Percentiles rank a stretch among this genome's conserved stretches.
Evolutionary conservation across 441 rosid genomes (phyloP).

Genomic region (Erodium texanum): DNA sequence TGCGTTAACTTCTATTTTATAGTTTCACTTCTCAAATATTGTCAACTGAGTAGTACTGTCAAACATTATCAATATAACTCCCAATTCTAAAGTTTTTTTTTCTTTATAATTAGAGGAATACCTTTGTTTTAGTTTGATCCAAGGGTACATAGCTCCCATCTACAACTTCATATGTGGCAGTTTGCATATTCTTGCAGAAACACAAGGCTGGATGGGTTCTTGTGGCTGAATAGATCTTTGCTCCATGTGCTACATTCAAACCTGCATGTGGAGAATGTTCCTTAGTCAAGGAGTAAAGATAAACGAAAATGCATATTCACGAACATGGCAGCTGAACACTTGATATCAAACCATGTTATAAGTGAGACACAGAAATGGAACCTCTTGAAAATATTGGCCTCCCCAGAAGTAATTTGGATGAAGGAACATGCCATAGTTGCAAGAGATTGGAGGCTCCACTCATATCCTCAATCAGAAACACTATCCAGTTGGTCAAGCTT

Average conservation of each 20-base stretch:
- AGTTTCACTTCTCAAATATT: background rate
- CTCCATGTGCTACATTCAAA: constrained; percentile 9
- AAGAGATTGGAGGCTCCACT: constrained; percentile 21
- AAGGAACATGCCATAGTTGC: constrained; percentile 28
- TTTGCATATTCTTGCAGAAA: constrained; percentile 45
- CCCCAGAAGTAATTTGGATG: constrained; percentile 17
- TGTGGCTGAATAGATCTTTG: constrained; percentile 11
- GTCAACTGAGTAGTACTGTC: background rate
- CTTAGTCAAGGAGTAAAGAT: background rate
- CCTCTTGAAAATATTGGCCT: constrained; percentile 21
- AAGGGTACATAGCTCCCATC: constrained; percentile 52
- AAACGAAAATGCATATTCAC: background rate
- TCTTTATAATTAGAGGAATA: background rate
- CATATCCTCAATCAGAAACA: constrained; percentile 14
- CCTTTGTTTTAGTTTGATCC: constrained; percentile 28
- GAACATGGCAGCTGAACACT: background rate
- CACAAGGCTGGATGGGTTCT: constrained; percentile 22
- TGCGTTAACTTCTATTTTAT: background rate
- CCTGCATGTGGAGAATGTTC: constrained; percentile 16
- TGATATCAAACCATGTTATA: background rate
- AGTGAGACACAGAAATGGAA: background rate
- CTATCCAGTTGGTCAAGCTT: background rate
- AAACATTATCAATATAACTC: background rate
- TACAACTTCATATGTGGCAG: constrained; percentile 36
- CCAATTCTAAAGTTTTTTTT: no score